Evolutionary conservation across 2,329 filamentous ascomycete species (phyloP).

Genomic region (Fusarium protoensiforme): DNA sequence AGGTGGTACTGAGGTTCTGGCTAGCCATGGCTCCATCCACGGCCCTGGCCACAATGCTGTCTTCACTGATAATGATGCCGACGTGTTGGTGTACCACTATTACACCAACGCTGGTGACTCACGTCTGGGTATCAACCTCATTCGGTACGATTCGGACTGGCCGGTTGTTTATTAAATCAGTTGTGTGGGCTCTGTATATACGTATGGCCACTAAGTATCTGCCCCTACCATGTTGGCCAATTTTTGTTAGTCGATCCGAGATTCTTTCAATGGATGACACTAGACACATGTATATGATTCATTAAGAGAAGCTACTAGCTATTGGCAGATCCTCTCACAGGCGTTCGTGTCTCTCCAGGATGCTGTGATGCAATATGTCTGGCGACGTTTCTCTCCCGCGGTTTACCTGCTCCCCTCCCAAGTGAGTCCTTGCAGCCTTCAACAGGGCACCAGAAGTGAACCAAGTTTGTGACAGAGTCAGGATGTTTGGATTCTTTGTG

Average conservation of each 20-base stretch:
- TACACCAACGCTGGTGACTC: constrained; percentile 40
- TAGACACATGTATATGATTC: not conserved
- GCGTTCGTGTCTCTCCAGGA: not conserved
- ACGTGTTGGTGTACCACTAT: constrained; percentile 48
- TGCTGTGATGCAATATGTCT: not conserved
- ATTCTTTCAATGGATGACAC: not conserved
- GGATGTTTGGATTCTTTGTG: not conserved
- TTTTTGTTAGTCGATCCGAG: not conserved
- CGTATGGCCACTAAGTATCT: not conserved
- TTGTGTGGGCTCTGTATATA: not conserved
- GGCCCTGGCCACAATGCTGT: constrained; percentile 47
- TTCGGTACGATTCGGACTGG: constrained; percentile 45
- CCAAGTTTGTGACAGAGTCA: not conserved
- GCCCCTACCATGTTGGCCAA: not conserved
- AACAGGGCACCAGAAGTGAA: not conserved
- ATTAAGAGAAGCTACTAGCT: not conserved
- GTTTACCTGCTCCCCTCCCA: not conserved
- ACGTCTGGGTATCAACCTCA: constrained; percentile 45
- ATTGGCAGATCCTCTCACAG: not conserved
- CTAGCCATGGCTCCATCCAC: constrained; percentile 43
- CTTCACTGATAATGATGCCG: constrained; percentile 45
- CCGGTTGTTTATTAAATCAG: constrained; percentile 43
- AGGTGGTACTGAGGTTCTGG: constrained; percentile 46
- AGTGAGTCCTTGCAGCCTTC: not conserved
- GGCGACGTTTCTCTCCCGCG: not conserved